These are phyloP conservation scores for Penicillium hordei DNA, from an alignment of 2,329 filamentous ascomycete species.

Conservation along the genomic window DNA sequence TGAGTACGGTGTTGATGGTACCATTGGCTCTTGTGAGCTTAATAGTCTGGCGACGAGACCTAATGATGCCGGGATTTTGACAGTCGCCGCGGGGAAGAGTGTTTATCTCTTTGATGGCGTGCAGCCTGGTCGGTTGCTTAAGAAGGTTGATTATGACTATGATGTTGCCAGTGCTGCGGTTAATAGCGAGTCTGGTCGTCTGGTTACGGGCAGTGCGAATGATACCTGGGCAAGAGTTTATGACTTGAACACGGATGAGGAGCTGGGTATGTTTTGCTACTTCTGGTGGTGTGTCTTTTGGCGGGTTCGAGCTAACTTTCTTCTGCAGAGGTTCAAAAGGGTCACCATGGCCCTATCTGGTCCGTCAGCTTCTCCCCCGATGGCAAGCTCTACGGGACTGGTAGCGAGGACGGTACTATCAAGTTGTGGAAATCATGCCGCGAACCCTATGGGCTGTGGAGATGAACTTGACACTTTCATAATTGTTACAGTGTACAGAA, in stretches of 20 bases:
- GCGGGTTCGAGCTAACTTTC: slow-evolving; percentile 6
- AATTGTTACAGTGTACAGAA: slow-evolving; percentile 7
- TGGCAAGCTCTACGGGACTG: slow-evolving; percentile 92
- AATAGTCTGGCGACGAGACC: slow-evolving; percentile 64
- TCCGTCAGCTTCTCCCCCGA: slow-evolving; percentile 92
- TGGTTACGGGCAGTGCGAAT: slow-evolving; percentile 85
- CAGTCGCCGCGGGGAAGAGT: slow-evolving; percentile 89
- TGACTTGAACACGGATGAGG: slow-evolving; percentile 77
- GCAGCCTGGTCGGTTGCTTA: slow-evolving; percentile 68
- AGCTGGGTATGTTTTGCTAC: slow-evolving; percentile 59
- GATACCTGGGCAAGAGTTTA: slow-evolving; percentile 98
- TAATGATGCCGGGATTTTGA: slow-evolving; percentile 70
- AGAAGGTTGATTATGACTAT: slow-evolving; percentile 75
- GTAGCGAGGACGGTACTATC: slow-evolving; percentile 95
- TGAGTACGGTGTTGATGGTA: slow-evolving; percentile 74
- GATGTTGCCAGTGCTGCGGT: slow-evolving; percentile 89
- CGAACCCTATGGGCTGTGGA: slow-evolving; percentile 66
- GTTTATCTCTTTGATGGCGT: slow-evolving; percentile 87
- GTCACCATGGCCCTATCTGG: slow-evolving; percentile 97
- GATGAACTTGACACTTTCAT: slow-evolving; percentile 35
- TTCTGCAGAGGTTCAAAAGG: slow-evolving; percentile 78
- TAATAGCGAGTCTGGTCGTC: slow-evolving; percentile 74
- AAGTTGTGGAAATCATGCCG: slow-evolving; percentile 77
- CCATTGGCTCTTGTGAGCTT: slow-evolving; percentile 90
- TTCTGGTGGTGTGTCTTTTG: neutral